Percentiles rank a stretch among this genome's conserved stretches.
These are phyloP conservation scores for Oropetium thomaeum DNA, from an alignment of 176 grass and related monocot species.

Conservation along the genomic window DNA sequence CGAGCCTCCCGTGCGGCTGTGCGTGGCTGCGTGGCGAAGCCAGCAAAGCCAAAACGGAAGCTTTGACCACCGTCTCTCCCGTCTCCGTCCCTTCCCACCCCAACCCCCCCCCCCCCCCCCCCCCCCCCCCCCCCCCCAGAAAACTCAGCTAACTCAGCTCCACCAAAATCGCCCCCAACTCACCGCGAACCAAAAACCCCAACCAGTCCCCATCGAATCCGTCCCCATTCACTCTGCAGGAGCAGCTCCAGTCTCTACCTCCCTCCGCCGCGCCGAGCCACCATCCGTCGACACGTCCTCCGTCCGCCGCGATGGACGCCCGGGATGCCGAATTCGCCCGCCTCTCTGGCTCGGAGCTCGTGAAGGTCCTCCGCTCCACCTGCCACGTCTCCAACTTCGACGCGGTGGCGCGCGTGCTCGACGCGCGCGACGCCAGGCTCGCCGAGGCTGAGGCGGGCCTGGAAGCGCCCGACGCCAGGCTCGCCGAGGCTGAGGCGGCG, in stretches of 20 bases:
- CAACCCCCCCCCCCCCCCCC: too few relatives aligned
- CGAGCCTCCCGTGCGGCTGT: too few relatives aligned
- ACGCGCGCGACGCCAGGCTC: constrained; percentile 18
- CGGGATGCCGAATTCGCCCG: constrained; percentile 10
- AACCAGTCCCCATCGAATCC: not conserved
- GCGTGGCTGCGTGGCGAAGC: too few relatives aligned
- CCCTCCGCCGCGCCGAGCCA: not conserved
- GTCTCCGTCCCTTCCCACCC: too few relatives aligned
- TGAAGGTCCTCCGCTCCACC: constrained; percentile 13
- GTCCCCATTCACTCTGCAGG: not conserved
- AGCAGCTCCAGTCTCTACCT: too few relatives aligned
- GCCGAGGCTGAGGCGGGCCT: constrained; percentile 26
- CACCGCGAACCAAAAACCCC: not conserved
- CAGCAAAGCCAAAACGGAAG: too few relatives aligned
- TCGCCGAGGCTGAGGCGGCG: not conserved
- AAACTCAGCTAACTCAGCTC: not conserved
- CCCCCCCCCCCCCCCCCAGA: too few relatives aligned
- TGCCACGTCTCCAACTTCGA: constrained; percentile 16
- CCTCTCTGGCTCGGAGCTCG: constrained; percentile 22
- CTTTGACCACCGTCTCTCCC: too few relatives aligned
- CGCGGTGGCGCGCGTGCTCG: constrained; percentile 34
- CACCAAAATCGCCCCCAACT: not conserved
- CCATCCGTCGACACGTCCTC: not conserved
- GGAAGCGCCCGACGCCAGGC: constrained; percentile 15
- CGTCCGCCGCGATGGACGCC: not conserved